These are phyloP conservation scores for Metarhizium guizhouense DNA, from an alignment of 2,329 filamentous ascomycete species.

Conservation along the genomic window DNA sequence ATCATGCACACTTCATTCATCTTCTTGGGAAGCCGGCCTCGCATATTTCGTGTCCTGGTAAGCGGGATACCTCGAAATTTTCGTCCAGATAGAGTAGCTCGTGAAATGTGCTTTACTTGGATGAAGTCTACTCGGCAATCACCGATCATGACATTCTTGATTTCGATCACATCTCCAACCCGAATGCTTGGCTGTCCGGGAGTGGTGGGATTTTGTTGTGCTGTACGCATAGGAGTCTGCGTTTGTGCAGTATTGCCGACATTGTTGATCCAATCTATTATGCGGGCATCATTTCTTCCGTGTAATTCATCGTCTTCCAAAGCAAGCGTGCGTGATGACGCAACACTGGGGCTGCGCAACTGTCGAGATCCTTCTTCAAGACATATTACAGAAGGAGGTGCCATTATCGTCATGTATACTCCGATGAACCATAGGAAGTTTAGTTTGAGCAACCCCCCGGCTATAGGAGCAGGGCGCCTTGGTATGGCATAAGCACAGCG, in stretches of 20 bases:
- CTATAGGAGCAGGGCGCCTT: background rate
- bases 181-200: constrained; percentile 7
- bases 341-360: background rate
- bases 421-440: background rate
- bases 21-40: constrained; percentile 28
- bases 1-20: constrained; percentile 35
- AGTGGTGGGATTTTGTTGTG: background rate
- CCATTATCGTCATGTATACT: background rate
- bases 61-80: constrained; percentile 30
- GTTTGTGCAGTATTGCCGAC: background rate
- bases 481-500: background rate
- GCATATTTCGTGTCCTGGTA: constrained; percentile 23
- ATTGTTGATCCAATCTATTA: background rate
- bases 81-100: constrained; percentile 12
- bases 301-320: background rate
- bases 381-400: background rate
- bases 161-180: constrained; percentile 19
- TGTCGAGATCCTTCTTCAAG: background rate
- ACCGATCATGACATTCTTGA: constrained; percentile 14
- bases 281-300: background rate
- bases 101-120: constrained; percentile 33
- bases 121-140: constrained; percentile 25
- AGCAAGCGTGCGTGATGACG: background rate
- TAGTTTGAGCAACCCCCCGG: background rate
- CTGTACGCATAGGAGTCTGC: background rate